Evolutionary conservation across 441 rosid species (phyloP), one percentile per base, ranked within the genome.

Genomic region (Melastoma candidum): DNA sequence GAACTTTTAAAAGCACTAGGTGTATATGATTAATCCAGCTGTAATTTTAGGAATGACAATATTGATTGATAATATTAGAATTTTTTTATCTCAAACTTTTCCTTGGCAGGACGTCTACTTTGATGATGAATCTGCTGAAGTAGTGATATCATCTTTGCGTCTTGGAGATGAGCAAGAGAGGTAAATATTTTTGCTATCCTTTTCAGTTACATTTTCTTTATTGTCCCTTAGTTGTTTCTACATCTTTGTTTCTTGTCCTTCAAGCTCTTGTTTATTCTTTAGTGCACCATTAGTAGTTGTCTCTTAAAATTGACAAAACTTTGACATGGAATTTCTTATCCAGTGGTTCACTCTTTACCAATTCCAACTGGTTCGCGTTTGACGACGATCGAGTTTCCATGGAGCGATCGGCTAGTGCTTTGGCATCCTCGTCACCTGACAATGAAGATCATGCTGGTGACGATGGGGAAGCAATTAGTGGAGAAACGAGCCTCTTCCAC

Each of bases 121-220:
- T 65, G 98, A 92, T 76, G 96, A 92, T 69, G 94, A 87, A 73
- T 92, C 96, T 70, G 98, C 96, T 50, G 98, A 92, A 71, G 95
- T 87, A n/a, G 95, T 92, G 57, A 85, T 92, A 71, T 92, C 98
- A 66, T 87, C 98, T 56, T 73, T 92, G 68, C 90, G 95, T 46
- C 76, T 92, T 50, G 98, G 95, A 63, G 94, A 83, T 63, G 96
- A 85, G 66, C 82, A 83, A 68, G 98, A 82, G 70, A 84, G 96
- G 98, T 87, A 58, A 59, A 54, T 48, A 32, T 47, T 8, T 49
- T 45, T 41, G 62, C 46, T 14, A 22, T 11, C 36, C 12, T 43
- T 47, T 36, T 17, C 11, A 49, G 32, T 52, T 43, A 11, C 55
- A 32, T 36, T 44, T 44, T 39, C 22, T 52, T 52, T 43, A 32